phyloP scores from a whole-genome alignment of 768 basidiomycete species.

The Xerocomus brunneocitrinus region DNA sequence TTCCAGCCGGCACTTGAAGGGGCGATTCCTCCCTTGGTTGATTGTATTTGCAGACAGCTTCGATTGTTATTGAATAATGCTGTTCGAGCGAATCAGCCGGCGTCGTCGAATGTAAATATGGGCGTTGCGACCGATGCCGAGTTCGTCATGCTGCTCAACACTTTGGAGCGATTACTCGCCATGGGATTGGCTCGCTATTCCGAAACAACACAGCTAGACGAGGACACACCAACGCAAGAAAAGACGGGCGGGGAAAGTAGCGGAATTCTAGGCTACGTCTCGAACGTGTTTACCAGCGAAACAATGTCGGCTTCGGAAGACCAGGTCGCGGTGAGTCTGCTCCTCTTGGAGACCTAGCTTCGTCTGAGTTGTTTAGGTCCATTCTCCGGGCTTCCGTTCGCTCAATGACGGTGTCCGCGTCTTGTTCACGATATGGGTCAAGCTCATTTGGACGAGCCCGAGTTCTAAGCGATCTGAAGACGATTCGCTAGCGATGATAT shows the following conservation, averaged over 20 bases:
- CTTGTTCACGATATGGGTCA: conserved; percentile 71
- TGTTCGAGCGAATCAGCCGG: conserved; percentile 37
- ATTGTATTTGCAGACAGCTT: conserved; percentile 74
- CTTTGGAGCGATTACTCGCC: conserved; percentile 75
- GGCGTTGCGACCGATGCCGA: conserved; percentile 71
- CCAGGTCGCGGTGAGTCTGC: conserved; percentile 48
- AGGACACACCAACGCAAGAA: conserved; percentile 50
- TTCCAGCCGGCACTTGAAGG: conserved; percentile 69
- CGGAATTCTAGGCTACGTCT: conserved; percentile 85
- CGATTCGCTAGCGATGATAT: conserved; percentile 66
- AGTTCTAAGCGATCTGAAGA: conserved; percentile 50
- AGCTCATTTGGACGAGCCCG: conserved; percentile 47
- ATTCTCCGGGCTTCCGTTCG: conserved; percentile 70
- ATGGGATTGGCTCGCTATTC: conserved; percentile 61
- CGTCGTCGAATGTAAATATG: conserved; percentile 39
- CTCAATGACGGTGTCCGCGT: conserved; percentile 80
- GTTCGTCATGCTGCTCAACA: conserved; percentile 77
- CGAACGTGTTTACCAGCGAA: conserved; percentile 86
- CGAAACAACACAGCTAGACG: conserved; percentile 48
- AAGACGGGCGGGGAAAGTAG: conserved; percentile 50
- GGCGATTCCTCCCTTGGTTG: conserved; percentile 68
- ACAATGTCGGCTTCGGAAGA: conserved; percentile 47
- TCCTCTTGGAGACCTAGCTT: not conserved
- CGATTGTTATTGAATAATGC: conserved; percentile 53
- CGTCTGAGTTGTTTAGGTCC: conserved; percentile 36